Percentiles rank a stretch among this genome's conserved stretches.
phyloP scores from a whole-genome alignment of 2,329 filamentous ascomycete species.

The Blastomyces emzantsi region DNA sequence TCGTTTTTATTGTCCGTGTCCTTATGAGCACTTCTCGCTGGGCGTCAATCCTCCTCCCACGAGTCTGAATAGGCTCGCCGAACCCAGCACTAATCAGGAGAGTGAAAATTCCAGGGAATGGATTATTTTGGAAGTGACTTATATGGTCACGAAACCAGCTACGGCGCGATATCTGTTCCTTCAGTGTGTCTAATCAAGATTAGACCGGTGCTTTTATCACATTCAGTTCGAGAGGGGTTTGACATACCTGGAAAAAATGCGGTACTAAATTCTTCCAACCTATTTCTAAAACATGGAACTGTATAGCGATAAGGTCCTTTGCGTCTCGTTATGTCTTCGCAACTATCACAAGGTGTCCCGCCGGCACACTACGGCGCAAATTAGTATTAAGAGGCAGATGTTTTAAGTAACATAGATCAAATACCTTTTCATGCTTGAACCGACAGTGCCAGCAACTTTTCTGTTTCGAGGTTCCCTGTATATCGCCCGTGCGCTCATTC shows the following conservation, averaged over 20 bases:
- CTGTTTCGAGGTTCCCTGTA: too few relatives aligned
- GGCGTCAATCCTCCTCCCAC: neutral
- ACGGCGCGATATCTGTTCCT: neutral
- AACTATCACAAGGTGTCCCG: neutral
- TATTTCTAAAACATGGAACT: neutral
- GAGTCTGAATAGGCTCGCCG: neutral
- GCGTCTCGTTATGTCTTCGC: neutral
- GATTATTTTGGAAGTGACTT: neutral
- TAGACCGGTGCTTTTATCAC: neutral
- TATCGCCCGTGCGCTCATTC: neutral
- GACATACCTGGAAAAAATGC: conserved; percentile 4
- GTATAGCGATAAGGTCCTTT: neutral
- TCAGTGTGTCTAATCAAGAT: neutral
- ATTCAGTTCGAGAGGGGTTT: neutral
- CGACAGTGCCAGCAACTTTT: conserved; percentile 3
- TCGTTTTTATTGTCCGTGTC: neutral
- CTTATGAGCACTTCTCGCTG: neutral
- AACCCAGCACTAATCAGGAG: conserved; percentile 4
- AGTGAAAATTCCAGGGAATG: neutral
- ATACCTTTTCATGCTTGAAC: conserved; percentile 1
- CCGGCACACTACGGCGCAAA: neutral
- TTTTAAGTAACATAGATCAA: neutral
- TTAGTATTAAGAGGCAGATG: neutral
- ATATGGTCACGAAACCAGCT: neutral
- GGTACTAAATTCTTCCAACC: neutral